These are phyloP conservation scores for Yamadazyma epiphylla DNA, from an alignment of 1,139 yeast species.

Conservation along the genomic window DNA sequence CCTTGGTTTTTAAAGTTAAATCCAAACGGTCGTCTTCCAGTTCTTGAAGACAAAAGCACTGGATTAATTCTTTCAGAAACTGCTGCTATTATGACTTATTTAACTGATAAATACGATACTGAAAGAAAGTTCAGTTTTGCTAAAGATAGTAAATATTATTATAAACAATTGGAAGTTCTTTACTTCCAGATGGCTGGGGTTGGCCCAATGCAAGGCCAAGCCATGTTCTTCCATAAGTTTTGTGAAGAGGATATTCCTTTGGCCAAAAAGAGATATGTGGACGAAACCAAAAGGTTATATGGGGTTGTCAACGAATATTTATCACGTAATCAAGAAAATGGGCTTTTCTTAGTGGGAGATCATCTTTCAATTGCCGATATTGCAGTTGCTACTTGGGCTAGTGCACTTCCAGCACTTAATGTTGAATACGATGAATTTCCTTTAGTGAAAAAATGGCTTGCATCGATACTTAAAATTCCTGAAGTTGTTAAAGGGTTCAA, in stretches of 20 bases:
- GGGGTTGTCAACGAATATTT: conserved; percentile 51
- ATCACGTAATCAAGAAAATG: conserved; percentile 30
- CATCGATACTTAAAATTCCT: conserved; percentile 30
- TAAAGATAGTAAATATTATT: conserved; percentile 42
- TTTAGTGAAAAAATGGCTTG: conserved; percentile 39
- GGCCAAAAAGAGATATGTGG: conserved; percentile 47
- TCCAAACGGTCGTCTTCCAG: conserved; percentile 64
- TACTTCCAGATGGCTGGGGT: conserved; percentile 57
- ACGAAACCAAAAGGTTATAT: conserved; percentile 50
- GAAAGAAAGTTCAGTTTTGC: conserved; percentile 47
- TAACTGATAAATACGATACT: conserved; percentile 55
- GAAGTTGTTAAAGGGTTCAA: conserved; percentile 32
- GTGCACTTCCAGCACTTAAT: conserved; percentile 14
- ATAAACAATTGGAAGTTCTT: conserved; percentile 48
- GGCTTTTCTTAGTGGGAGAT: conserved; percentile 54
- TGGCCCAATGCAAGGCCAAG: conserved; percentile 64
- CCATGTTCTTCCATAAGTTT: conserved; percentile 38
- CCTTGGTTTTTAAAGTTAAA: conserved; percentile 53
- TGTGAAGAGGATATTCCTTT: conserved; percentile 49
- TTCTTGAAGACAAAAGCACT: conserved; percentile 43
- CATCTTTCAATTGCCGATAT: conserved; percentile 55
- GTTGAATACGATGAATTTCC: conserved; percentile 44
- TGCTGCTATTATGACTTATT: conserved; percentile 54
- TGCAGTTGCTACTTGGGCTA: conserved; percentile 37
- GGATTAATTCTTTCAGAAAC: conserved; percentile 50